A percentile compares a stretch with the other conserved stretches of the same genome.
Evolutionary conservation across 495 filamentous ascomycete species (phyloP).

Genomic region (Xylaria flabelliformis): DNA sequence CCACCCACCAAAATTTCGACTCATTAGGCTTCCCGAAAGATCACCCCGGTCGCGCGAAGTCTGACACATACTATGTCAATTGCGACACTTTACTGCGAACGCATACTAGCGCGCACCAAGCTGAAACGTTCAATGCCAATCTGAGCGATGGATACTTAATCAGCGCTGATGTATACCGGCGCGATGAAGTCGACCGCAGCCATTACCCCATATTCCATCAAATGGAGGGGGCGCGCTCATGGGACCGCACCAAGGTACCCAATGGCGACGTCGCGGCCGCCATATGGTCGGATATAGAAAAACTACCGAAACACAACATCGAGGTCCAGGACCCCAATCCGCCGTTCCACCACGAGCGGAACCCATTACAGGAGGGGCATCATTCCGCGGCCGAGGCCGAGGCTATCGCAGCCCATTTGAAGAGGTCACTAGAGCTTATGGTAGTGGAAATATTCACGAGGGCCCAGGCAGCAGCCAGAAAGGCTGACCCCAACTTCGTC

Average conservation of each 20-base stretch:
- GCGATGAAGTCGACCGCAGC: conserved; percentile 91
- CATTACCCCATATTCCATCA: conserved; percentile 99
- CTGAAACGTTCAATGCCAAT: conserved; percentile 79
- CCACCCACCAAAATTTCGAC: conserved; percentile 89
- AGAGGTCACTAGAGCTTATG: conserved; percentile 85
- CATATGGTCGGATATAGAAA: conserved; percentile 68
- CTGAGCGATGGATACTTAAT: conserved; percentile 83
- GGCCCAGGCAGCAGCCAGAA: conserved; percentile 69
- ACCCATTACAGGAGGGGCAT: conserved; percentile 76
- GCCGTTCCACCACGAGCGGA: conserved; percentile 75
- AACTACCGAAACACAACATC: conserved; percentile 74
- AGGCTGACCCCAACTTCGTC: conserved; percentile 53
- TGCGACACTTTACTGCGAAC: conserved; percentile 82
- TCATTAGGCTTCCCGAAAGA: conserved; percentile 89
- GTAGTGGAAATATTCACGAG: conserved; percentile 87
- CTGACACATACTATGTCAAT: conserved; percentile 97
- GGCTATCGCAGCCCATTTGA: conserved; percentile 84
- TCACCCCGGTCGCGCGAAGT: conserved; percentile 85
- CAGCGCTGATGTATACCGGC: conserved; percentile 93
- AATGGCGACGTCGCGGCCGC: conserved; percentile 65
- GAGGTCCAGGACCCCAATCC: conserved; percentile 86
- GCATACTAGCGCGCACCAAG: conserved; percentile 92
- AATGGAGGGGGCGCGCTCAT: conserved; percentile 93
- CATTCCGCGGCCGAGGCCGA: conserved; percentile 80
- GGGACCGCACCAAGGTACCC: conserved; percentile 72